These are phyloP conservation scores for Ambrosia hybrid DNA, from an alignment of 140 eudicot species.

Conservation along the genomic window DNA sequence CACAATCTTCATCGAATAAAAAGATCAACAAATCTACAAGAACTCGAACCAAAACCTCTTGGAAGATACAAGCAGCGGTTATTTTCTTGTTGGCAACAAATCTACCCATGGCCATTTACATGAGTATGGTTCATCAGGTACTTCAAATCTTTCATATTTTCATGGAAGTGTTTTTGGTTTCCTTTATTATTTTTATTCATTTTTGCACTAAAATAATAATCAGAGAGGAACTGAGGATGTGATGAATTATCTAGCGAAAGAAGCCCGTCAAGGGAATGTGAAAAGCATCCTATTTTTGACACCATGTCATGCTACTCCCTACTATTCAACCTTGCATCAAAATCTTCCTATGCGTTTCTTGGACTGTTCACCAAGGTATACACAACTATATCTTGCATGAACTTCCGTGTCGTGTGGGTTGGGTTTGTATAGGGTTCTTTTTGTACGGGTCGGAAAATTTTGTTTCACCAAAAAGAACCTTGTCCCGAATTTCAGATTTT, in stretches of 20 bases:
- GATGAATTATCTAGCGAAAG: conserved; percentile 74
- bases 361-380: conserved; percentile 93
- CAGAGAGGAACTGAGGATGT: conserved; percentile 94
- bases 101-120: conserved; percentile 86
- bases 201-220: conserved; percentile 20
- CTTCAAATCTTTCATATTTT: neutral
- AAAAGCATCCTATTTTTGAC: conserved; percentile 63
- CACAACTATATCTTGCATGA: conserved; percentile 2
- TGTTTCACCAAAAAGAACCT: neutral
- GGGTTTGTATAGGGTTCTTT: neutral
- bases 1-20: conserved; percentile 26
- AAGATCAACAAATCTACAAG: conserved; percentile 34
- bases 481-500: neutral
- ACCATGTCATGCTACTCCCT: conserved; percentile 96
- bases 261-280: conserved; percentile 61
- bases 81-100: conserved; percentile 73
- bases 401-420: neutral
- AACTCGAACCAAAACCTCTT: conserved; percentile 32
- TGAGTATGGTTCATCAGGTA: conserved; percentile 98
- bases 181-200: conserved; percentile 10
- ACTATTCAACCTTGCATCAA: conserved; percentile 78
- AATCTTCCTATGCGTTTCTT: conserved; percentile 86
- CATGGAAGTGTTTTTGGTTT: neutral
- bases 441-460: neutral
- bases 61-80: conserved; percentile 46